phyloP scores from a whole-genome alignment of 129 eudicot genomes.

The Pulicaria dysenterica region DNA sequence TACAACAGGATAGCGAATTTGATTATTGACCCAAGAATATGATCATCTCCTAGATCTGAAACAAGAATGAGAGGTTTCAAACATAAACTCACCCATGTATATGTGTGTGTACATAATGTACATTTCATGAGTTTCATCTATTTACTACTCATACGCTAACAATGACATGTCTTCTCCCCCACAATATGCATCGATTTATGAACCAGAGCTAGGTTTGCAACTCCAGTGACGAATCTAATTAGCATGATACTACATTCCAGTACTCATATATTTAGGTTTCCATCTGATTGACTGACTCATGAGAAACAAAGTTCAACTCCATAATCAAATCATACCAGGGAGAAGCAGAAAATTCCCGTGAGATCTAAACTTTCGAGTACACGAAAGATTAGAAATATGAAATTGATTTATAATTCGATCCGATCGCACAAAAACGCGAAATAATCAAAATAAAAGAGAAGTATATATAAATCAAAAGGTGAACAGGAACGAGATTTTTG shows the following conservation, averaged over 20 bases:
- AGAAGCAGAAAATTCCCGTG: constrained; percentile 9
- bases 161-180: neutral
- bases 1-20: too few species aligned
- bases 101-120: too few species aligned
- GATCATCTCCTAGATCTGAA: too few species aligned
- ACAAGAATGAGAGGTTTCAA: too few species aligned
- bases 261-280: constrained; percentile 11
- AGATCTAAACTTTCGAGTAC: neutral
- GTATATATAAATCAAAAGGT: too few species aligned
- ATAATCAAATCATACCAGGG: neutral
- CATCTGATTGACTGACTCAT: neutral
- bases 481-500: too few species aligned
- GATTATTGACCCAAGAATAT: too few species aligned
- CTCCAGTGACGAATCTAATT: neutral
- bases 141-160: too few species aligned
- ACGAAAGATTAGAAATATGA: neutral
- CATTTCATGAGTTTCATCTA: too few species aligned
- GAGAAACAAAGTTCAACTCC: neutral
- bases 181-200: neutral
- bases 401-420: neutral
- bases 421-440: neutral
- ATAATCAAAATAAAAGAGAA: too few species aligned
- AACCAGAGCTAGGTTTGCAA: neutral
- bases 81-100: too few species aligned
- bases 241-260: neutral